phyloP scores from a whole-genome alignment of 257 asterid species.

The Nicotiana tomentosiformis region DNA sequence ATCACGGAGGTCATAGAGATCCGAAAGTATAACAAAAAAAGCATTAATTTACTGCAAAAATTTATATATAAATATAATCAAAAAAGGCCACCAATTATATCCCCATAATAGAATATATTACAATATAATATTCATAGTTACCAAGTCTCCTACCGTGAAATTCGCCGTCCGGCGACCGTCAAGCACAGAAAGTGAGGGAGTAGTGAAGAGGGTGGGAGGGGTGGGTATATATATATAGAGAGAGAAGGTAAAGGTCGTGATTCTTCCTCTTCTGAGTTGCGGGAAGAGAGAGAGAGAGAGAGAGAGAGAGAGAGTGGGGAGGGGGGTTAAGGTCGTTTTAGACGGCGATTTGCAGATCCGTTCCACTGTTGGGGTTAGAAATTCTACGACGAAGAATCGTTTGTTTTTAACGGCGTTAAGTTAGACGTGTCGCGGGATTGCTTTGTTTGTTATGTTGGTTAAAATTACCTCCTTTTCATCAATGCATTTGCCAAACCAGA shows the following conservation, averaged over 20 bases:
- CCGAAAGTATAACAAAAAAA: slow-evolving; percentile 34
- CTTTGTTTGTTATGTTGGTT: slow-evolving; percentile 12
- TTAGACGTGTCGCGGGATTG: slow-evolving; percentile 1
- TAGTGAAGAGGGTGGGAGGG: slow-evolving; percentile 17
- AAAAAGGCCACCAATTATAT: background rate
- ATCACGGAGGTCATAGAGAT: slow-evolving; percentile 45
- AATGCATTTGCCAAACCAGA: background rate
- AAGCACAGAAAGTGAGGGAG: slow-evolving; percentile 8
- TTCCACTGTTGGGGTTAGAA: slow-evolving; percentile 24
- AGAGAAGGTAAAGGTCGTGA: slow-evolving; percentile 21
- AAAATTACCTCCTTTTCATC: background rate
- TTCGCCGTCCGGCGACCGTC: slow-evolving; percentile 6
- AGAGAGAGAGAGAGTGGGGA: background rate
- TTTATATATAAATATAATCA: slow-evolving; percentile 12
- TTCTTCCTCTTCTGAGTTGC: slow-evolving; percentile 27
- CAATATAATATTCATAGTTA: background rate
- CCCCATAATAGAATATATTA: slow-evolving; percentile 1
- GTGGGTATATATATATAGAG: slow-evolving; percentile 7
- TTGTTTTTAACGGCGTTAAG: slow-evolving; percentile 33
- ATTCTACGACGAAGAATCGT: background rate
- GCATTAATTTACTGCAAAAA: slow-evolving; percentile 6
- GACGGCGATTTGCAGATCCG: slow-evolving; percentile 21
- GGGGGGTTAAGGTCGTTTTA: slow-evolving; percentile 10
- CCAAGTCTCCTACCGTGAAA: background rate
- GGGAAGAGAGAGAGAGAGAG: background rate